Base-by-base conservation (phyloP, 176 grass and related monocot genomes). In the Musa troglodytarum region DNA sequence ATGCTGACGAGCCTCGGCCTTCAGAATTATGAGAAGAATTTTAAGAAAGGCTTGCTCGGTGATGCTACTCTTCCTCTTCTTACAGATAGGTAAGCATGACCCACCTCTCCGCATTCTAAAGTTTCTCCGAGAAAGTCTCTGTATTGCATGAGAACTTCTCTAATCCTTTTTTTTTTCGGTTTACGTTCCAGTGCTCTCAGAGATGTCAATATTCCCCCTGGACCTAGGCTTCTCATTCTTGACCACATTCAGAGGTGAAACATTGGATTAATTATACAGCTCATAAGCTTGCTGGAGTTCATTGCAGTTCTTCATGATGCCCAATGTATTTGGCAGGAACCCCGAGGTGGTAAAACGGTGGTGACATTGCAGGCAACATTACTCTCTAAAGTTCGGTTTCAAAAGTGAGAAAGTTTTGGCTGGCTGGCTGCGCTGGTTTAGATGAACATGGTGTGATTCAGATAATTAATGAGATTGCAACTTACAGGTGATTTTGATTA, bases 21-120 rank as follows among this genome's bases (percentile, higher is more conserved):
- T 71, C 84, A 99, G 78, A 99, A 92, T 69, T 99, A 99, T 74
- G 95, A 94, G 66, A 99, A 92, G 73, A 92, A 99, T 81, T 94
- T 99, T 82, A 94, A 94, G 84, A 99, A 88, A 77, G 95, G 95
- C 54, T 86, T 99, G 72, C 83, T 99, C 43, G 92, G 84, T 58
- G 95, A 99, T 91, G 76, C 68, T 80, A 99, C 90, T 54, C 82
- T 99, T 76, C 78, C 84, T 68, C 88, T 99, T 21, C 90, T 99
- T 58, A 99, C 83, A 50, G 95, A 99, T 56, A 94, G 95, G 95
- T 87, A 82, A 52, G 63, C 15, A 49, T 71, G 9, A 49, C 71
- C 53, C 52, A 26, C 25, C 57, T 63, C 58, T 70, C 26, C 52
- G 65, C 22, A 19, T 73, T 28, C 10, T 63, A 0, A 1, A 11